phyloP scores from a whole-genome alignment of 2,329 filamentous ascomycete genomes.

The Penicillium sclerotiorum region DNA sequence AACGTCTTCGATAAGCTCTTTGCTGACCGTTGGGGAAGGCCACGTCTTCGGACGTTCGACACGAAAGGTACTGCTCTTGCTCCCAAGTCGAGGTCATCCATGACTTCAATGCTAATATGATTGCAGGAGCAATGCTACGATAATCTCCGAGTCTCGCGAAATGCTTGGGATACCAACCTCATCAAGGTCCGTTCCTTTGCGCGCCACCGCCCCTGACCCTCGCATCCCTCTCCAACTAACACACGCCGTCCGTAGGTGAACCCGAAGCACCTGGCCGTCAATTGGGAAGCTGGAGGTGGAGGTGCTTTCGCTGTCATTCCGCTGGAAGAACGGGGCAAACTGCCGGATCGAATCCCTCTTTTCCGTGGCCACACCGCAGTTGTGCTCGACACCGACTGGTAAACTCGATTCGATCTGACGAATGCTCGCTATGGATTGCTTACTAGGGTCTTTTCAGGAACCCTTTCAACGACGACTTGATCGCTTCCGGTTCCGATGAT shows the following conservation, averaged over 20 bases:
- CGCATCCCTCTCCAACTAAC: constrained; percentile 21
- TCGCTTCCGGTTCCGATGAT: constrained; percentile 94
- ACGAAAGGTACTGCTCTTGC: constrained; percentile 65
- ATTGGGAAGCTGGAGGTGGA: constrained; percentile 96
- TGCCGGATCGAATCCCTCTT: constrained; percentile 89
- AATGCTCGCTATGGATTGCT: background rate
- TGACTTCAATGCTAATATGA: constrained; percentile 9
- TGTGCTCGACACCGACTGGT: constrained; percentile 98
- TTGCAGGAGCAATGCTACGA: constrained; percentile 90
- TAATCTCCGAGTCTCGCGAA: constrained; percentile 93
- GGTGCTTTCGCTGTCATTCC: constrained; percentile 97
- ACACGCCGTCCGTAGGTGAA: constrained; percentile 67
- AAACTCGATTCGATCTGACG: constrained; percentile 31
- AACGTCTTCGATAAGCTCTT: constrained; percentile 21
- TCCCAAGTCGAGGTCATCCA: background rate
- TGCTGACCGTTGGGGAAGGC: constrained; percentile 60
- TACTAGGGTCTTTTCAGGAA: constrained; percentile 60
- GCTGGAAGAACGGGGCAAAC: constrained; percentile 81
- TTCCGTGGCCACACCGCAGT: constrained; percentile 95
- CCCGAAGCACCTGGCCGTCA: constrained; percentile 92
- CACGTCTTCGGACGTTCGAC: constrained; percentile 97
- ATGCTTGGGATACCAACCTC: constrained; percentile 99
- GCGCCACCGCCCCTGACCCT: constrained; percentile 32
- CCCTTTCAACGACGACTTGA: constrained; percentile 90
- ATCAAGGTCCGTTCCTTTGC: constrained; percentile 71